These are phyloP conservation scores for Polytrichum commune DNA, from an alignment of 225 moss, liverwort and hornwort species.

Conservation along the genomic window DNA sequence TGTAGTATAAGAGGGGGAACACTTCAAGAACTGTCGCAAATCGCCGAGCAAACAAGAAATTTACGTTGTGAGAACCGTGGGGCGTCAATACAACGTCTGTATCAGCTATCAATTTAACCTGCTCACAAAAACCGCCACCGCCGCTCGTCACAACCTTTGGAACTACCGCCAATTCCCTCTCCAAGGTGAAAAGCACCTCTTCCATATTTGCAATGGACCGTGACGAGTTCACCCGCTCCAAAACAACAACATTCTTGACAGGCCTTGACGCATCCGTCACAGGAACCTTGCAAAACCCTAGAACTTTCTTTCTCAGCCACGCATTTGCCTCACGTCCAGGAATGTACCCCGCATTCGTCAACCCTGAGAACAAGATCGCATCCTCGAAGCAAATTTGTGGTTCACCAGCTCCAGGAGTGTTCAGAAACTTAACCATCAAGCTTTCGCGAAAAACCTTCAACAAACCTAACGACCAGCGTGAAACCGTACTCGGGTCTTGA, in stretches of 20 bases:
- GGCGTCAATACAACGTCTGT: slow-evolving; percentile 82
- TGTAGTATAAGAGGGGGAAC: slow-evolving; percentile 83
- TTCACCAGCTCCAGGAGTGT: slow-evolving; percentile 55
- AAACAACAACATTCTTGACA: slow-evolving; percentile 56
- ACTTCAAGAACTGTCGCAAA: slow-evolving; percentile 76
- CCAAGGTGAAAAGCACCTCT: slow-evolving; percentile 51
- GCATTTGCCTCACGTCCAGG: slow-evolving; percentile 67
- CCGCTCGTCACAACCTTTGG: slow-evolving; percentile 75
- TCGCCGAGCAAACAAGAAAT: slow-evolving; percentile 85
- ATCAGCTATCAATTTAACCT: slow-evolving; percentile 63
- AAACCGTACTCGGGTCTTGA: slow-evolving; percentile 55
- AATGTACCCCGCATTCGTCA: slow-evolving; percentile 92
- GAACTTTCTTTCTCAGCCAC: slow-evolving; percentile 76
- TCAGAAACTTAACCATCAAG: slow-evolving; percentile 68
- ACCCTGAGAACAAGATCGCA: slow-evolving; percentile 88
- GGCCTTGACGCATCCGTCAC: slow-evolving; percentile 56
- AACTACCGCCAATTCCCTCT: slow-evolving; percentile 70
- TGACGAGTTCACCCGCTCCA: slow-evolving; percentile 77
- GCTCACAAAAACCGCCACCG: slow-evolving; percentile 78
- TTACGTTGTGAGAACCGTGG: slow-evolving; percentile 92
- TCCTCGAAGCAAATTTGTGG: slow-evolving; percentile 88
- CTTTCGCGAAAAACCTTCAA: slow-evolving; percentile 58
- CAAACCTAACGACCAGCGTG: slow-evolving; percentile 79
- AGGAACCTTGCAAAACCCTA: slow-evolving; percentile 71
- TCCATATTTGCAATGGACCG: slow-evolving; percentile 69